A percentile compares a stretch with the other conserved stretches of the same genome.
Evolutionary conservation across 768 basidiomycete genomes (phyloP).

Genomic region (Boletus insuetus): DNA sequence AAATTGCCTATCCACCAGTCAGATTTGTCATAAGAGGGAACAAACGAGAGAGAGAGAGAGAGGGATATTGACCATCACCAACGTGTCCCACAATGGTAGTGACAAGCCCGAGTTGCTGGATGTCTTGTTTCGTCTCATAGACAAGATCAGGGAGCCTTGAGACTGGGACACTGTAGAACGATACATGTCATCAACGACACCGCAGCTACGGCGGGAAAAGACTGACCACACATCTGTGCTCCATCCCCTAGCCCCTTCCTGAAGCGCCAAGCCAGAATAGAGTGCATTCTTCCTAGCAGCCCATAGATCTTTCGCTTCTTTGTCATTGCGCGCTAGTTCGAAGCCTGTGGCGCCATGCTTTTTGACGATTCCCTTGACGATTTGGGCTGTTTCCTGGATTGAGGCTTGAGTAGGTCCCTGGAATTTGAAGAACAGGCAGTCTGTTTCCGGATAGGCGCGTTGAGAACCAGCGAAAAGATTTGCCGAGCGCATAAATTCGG

Average conservation of each 20-base stretch:
- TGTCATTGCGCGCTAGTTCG: slow-evolving; percentile 55
- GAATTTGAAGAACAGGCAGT: slow-evolving; percentile 86
- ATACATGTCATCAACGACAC: not conserved
- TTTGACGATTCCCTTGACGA: slow-evolving; percentile 55
- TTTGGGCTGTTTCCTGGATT: slow-evolving; percentile 57
- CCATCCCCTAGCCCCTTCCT: slow-evolving; percentile 59
- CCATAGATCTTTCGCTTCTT: slow-evolving; percentile 76
- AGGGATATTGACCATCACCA: slow-evolving; percentile 53
- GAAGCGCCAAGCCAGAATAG: slow-evolving; percentile 52
- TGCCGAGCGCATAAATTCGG: slow-evolving; percentile 60
- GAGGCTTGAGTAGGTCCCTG: slow-evolving; percentile 64
- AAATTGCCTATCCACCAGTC: slow-evolving; percentile 39
- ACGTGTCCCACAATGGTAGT: slow-evolving; percentile 75
- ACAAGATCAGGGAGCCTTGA: slow-evolving; percentile 64
- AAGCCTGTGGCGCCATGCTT: slow-evolving; percentile 70
- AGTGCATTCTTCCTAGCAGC: slow-evolving; percentile 66
- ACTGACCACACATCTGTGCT: slow-evolving; percentile 74
- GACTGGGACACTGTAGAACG: slow-evolving; percentile 50
- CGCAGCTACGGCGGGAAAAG: not conserved
- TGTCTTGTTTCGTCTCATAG: slow-evolving; percentile 68
- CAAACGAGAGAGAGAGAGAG: slow-evolving; percentile 24
- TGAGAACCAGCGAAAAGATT: slow-evolving; percentile 54
- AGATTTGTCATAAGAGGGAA: not conserved
- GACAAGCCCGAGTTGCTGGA: slow-evolving; percentile 51
- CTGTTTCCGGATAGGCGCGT: slow-evolving; percentile 57